Percentiles rank a stretch among this genome's conserved stretches.
These are phyloP conservation scores for Candida vartiovaarae DNA, from an alignment of 805 yeast genomes.

Conservation along the genomic window DNA sequence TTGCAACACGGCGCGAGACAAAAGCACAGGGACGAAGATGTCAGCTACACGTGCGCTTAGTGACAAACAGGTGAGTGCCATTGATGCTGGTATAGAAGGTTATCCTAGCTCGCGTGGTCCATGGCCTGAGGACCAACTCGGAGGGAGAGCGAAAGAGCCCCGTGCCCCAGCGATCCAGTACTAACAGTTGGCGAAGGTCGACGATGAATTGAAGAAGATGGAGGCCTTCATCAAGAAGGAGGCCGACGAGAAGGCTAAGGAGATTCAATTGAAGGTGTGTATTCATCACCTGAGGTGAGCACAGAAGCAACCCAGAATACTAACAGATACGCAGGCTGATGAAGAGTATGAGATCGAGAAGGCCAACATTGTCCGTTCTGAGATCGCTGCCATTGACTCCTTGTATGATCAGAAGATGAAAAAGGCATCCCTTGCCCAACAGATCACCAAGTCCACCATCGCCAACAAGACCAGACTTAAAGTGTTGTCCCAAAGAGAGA, in stretches of 20 bases:
- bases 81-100: too few relatives aligned
- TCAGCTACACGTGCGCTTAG: constrained; percentile 32
- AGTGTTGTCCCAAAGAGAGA: constrained; percentile 80
- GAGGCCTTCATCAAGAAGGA: constrained; percentile 98
- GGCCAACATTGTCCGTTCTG: constrained; percentile 89
- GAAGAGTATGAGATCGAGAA: constrained; percentile 98
- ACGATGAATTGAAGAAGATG: constrained; percentile 94
- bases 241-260: constrained; percentile 98
- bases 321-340: constrained; percentile 50
- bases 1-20: too few relatives aligned
- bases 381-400: constrained; percentile 81
- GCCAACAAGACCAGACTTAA: constrained; percentile 93
- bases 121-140: too few relatives aligned
- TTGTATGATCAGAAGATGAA: constrained; percentile 76
- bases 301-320: background rate
- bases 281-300: too few relatives aligned
- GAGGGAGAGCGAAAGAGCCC: too few relatives aligned
- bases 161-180: background rate
- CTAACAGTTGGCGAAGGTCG: constrained; percentile 46
- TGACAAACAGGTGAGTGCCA: constrained; percentile 40
- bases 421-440: constrained; percentile 89
- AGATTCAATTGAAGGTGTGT: constrained; percentile 69
- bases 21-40: constrained; percentile 18
- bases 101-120: too few relatives aligned
- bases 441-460: constrained; percentile 90